Evolutionary conservation across 176 grass and related monocot species (phyloP), one percentile per base, ranked within the genome.

Genomic region (Avena atlantica): DNA sequence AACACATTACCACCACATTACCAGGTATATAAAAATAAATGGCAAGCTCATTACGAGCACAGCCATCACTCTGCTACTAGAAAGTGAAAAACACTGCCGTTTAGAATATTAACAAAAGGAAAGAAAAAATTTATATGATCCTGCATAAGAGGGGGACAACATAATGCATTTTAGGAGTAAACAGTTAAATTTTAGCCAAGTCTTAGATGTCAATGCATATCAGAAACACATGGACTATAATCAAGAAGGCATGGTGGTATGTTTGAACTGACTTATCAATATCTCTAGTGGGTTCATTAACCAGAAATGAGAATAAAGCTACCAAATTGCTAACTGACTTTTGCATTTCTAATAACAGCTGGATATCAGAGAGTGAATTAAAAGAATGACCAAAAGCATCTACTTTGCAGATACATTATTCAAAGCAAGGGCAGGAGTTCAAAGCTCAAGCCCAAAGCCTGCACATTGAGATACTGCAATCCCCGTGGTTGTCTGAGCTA

Each of bases 391-490:
- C 23, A n/a, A 63, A 85, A 48, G 2, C 9, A 78, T 62, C 16
- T 78, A 37, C 4, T 80, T 70, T 86, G 49, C 78, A 98, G 96
- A 77, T 96, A 81, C 96, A 98, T 78, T 95, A 94, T 89, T 98
- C 96, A 10, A 98, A 94, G 50, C 92, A 96, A 88, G 96, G 96
- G 6, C 93, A 92, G 71, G 92, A 91, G 42, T 98, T 98, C 88
- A 98, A 91, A 86, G 89, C 92, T 8, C 91, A 94, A 70, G 93
- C 96, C 6, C 93, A 92, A 67, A 98, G 89, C 17, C 71, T 96
- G 81, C 96, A 91, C 80, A 96, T 98, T 78, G 96, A 98, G 80
- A 96, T 98, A 69, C 96, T 98, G 48, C 93, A 98, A 19, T 98
- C 96, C 40, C 96, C 96, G 80, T 98, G 96, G 90, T 79, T 98